A percentile compares a stretch with the other conserved stretches of the same genome.
phyloP scores from a whole-genome alignment of 1,284 basidiomycete species.

The Puccinia polysora region DNA sequence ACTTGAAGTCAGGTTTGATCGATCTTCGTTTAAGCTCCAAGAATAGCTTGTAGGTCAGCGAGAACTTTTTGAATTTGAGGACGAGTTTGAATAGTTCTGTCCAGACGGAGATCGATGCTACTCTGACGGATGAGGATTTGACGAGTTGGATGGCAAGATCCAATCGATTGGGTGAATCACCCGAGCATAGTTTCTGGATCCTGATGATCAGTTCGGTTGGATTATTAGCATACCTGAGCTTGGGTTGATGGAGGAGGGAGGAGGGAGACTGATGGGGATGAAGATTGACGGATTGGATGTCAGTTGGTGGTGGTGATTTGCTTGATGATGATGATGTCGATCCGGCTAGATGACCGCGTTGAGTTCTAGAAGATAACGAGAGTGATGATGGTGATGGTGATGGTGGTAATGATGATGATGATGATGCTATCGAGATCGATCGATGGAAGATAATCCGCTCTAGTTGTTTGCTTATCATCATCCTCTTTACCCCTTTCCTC shows the following conservation, averaged over 20 bases:
- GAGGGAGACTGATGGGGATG: background rate
- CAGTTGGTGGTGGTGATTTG: too few species aligned
- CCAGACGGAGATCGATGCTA: conserved; percentile 48
- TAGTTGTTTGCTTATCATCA: too few species aligned
- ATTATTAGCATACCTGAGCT: conserved; percentile 44
- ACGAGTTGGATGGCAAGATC: conserved; percentile 44
- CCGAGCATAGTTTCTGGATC: conserved; percentile 16
- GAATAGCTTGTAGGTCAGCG: conserved; percentile 23
- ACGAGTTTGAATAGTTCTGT: conserved; percentile 46
- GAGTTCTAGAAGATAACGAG: too few species aligned
- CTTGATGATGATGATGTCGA: too few species aligned
- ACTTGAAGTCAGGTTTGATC: conserved; percentile 44
- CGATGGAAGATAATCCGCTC: too few species aligned
- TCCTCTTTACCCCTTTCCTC: too few species aligned
- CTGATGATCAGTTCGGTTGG: conserved; percentile 46
- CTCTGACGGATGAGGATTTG: conserved; percentile 40
- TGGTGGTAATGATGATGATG: too few species aligned
- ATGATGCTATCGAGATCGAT: too few species aligned
- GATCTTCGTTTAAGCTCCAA: conserved; percentile 46
- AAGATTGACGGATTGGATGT: too few species aligned
- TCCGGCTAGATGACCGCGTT: too few species aligned
- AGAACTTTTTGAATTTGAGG: conserved; percentile 9
- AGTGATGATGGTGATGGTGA: too few species aligned
- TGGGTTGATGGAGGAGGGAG: background rate
- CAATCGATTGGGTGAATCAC: conserved; percentile 7